These are phyloP conservation scores for Saccharomyces hybrid DNA, from an alignment of 1,139 yeast species.

Conservation along the genomic window DNA sequence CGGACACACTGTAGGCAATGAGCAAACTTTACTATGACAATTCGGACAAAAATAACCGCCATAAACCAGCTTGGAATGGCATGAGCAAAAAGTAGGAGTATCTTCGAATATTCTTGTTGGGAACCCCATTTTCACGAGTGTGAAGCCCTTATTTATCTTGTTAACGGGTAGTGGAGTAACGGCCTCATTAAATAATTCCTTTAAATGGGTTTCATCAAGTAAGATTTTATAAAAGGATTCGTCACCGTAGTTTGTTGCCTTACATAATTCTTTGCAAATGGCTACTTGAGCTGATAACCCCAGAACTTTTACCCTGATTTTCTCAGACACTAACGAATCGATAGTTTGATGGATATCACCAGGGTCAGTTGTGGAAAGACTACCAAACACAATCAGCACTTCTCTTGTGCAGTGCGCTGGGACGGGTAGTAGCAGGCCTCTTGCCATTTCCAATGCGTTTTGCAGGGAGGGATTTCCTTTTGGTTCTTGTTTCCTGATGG, in stretches of 20 bases:
- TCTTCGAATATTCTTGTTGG: slow-evolving; percentile 64
- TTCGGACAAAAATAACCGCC: slow-evolving; percentile 87
- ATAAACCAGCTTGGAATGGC: slow-evolving; percentile 60
- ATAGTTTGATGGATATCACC: slow-evolving; percentile 90
- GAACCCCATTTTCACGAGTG: slow-evolving; percentile 94
- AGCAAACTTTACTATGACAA: slow-evolving; percentile 76
- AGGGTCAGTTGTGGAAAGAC: slow-evolving; percentile 86
- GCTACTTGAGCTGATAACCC: slow-evolving; percentile 95
- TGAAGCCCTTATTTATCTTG: slow-evolving; percentile 47
- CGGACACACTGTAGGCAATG: slow-evolving; percentile 88
- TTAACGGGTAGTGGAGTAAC: slow-evolving; percentile 79
- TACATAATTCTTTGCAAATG: slow-evolving; percentile 79
- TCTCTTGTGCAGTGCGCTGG: slow-evolving; percentile 82
- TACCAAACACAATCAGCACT: slow-evolving; percentile 78
- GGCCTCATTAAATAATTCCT: slow-evolving; percentile 76
- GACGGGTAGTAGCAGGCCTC: slow-evolving; percentile 73
- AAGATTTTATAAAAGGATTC: slow-evolving; percentile 67
- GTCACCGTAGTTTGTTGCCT: slow-evolving; percentile 67
- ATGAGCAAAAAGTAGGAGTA: slow-evolving; percentile 74
- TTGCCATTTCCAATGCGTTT: slow-evolving; percentile 85
- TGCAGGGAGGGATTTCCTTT: slow-evolving; percentile 92
- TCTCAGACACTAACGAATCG: slow-evolving; percentile 59
- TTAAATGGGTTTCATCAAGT: slow-evolving; percentile 79
- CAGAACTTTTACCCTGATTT: slow-evolving; percentile 75
- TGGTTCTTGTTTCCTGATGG: slow-evolving; percentile 70